Percentiles rank a stretch among this genome's conserved stretches.
Conservation (phyloP, 2,329 filamentous ascomycete species). For the Microsporum audouinii region DNA sequence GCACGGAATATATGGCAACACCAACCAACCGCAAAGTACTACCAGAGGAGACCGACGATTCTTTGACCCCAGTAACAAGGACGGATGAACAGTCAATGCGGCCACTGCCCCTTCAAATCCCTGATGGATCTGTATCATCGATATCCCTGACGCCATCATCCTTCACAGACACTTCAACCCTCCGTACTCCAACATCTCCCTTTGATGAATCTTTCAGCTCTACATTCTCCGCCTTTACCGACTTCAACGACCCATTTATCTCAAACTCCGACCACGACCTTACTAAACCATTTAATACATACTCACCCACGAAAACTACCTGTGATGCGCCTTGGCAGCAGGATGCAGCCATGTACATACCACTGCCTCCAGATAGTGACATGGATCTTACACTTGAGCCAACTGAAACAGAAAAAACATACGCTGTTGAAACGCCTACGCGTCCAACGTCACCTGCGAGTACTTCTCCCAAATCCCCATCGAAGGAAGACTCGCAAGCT, state of each 20-base stretch:
- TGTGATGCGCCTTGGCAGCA: constrained; percentile 8
- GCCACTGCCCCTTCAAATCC: constrained; percentile 37
- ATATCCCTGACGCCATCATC: constrained; percentile 21
- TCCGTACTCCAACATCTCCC: constrained; percentile 22
- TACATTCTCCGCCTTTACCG: constrained; percentile 11
- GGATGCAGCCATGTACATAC: constrained; percentile 26
- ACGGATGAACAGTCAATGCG: constrained; percentile 15
- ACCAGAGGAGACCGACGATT: neutral
- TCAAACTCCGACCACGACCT: constrained; percentile 8
- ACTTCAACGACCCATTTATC: constrained; percentile 14
- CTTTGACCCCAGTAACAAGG: neutral
- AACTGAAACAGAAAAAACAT: constrained; percentile 23
- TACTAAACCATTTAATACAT: constrained; percentile 2
- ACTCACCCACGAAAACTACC: constrained; percentile 1
- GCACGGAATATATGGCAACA: constrained; percentile 3
- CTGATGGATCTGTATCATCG: constrained; percentile 24
- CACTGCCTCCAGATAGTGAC: constrained; percentile 15
- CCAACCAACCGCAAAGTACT: constrained; percentile 1
- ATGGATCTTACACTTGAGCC: constrained; percentile 3
- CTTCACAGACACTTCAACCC: constrained; percentile 24
- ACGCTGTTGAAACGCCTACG: constrained; percentile 6
- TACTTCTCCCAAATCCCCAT: constrained; percentile 57
- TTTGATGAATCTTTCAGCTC: constrained; percentile 16
- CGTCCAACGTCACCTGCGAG: constrained; percentile 40
- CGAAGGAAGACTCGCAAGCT: constrained; percentile 56